Conservation (phyloP, 495 filamentous ascomycete genomes). For the Neurospora sp. region DNA sequence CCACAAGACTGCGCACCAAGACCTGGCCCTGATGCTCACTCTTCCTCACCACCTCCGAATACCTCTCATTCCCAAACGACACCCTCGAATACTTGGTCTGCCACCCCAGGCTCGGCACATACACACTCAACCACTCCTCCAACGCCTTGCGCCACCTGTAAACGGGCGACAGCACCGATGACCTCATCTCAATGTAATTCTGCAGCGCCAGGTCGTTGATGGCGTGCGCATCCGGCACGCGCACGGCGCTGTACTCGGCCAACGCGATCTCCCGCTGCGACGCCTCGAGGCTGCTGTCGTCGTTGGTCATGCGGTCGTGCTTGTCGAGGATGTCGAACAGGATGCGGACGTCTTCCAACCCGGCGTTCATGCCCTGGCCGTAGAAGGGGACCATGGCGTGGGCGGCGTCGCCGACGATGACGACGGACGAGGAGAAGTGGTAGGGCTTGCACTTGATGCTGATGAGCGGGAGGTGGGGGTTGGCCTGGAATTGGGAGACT, state of each 20-base stretch:
- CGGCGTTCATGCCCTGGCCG: constrained; percentile 81
- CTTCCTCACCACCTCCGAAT: constrained; percentile 65
- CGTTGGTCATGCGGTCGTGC: constrained; percentile 29
- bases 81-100: constrained; percentile 88
- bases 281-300: constrained; percentile 17
- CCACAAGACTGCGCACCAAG: constrained; percentile 30
- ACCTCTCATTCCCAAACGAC: constrained; percentile 85
- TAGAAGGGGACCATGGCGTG: constrained; percentile 98
- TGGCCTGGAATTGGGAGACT: constrained; percentile 56
- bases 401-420: constrained; percentile 87
- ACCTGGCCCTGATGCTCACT: constrained; percentile 59
- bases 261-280: constrained; percentile 49
- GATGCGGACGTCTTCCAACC: constrained; percentile 74
- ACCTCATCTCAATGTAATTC: constrained; percentile 91
- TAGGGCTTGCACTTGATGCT: constrained; percentile 85
- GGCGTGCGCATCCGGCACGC: constrained; percentile 67
- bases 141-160: constrained; percentile 74
- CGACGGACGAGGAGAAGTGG: constrained; percentile 64
- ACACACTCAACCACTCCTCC: constrained; percentile 74
- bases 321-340: constrained; percentile 65
- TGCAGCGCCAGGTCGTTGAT: constrained; percentile 88
- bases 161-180: constrained; percentile 59
- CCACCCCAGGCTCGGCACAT: constrained; percentile 69
- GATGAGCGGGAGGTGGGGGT: constrained; percentile 87
- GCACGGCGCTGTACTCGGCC: constrained; percentile 58